Base-by-base conservation (phyloP, 1,139 yeast species). In the Debaryomycetaceae sp. region DNA sequence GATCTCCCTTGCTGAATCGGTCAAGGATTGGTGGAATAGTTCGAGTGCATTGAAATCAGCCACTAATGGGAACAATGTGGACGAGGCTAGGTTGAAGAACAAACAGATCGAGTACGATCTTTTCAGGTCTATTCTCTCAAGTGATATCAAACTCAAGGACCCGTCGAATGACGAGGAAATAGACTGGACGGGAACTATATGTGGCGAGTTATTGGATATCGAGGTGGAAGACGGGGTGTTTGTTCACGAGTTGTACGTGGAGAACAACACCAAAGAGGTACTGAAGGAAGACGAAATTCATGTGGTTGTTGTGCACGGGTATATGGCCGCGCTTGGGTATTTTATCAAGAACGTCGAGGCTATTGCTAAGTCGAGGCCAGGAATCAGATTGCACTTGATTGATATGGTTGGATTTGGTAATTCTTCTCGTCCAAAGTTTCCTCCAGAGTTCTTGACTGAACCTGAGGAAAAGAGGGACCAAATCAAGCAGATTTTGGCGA, bases 331-430 rank as follows among this genome's bases (percentile, higher is more conserved):
- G 1, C 52, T 65, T 42, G 77, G 76, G 2, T 70, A 63, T 49
- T 70, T 68, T 45, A 55, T 69, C 37, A 68, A 69, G 47, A 70
- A 70, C 42, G 54, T 67, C 32, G 75, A 69, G 44, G 46, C 47
- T 2, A 44, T 70, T 15, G 54, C 63, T 13, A 63, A 66, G 39
- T 49, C 65, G 2, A 62, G 63, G 37, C 62, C 68, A 1, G 65
- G 72, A 0, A 36, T 67, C 6, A 51, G 60, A 16, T 45, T 67
- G 13, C 73, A 67, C 44, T 51, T 64, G 11, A 58, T 71, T 34
- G 77, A 71, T 43, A 47, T 70, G 45, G 73, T 75, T 3, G 77
- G 77, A 6, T 71, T 70, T 49, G 77, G 77, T 5, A 70, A 70
- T 43, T 67, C 74, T 14, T 63, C 72, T 13, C 54, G 75, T 35